These are phyloP conservation scores for Aspergillus olivimuriae DNA, from an alignment of 495 filamentous ascomycete species.

Conservation along the genomic window DNA sequence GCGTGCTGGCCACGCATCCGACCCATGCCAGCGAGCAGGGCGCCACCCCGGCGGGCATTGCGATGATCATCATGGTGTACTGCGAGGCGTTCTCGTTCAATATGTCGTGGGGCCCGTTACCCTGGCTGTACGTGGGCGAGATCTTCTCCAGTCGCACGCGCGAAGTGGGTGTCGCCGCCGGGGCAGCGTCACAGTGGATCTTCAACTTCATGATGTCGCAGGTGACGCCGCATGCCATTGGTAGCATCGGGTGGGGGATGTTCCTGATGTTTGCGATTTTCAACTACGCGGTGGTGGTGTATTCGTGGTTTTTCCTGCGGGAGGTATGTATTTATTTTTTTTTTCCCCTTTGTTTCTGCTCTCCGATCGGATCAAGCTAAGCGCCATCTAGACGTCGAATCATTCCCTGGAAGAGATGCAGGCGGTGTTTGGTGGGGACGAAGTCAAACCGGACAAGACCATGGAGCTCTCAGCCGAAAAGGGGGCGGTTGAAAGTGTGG, in stretches of 20 bases:
- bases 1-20: conserved; percentile 38
- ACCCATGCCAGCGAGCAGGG: conserved; percentile 22
- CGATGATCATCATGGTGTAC: conserved; percentile 46
- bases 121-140: conserved; percentile 42
- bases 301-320: conserved; percentile 18
- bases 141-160: conserved; percentile 49
- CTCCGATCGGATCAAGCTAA: background rate
- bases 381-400: conserved; percentile 17
- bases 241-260: conserved; percentile 44
- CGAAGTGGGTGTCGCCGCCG: conserved; percentile 39
- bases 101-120: conserved; percentile 31
- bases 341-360: background rate
- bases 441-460: background rate
- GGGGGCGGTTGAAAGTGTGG: conserved; percentile 1
- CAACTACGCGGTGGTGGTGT: conserved; percentile 33
- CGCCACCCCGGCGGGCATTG: conserved; percentile 34
- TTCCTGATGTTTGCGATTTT: conserved; percentile 55
- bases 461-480: conserved; percentile 3
- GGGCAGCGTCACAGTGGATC: conserved; percentile 47
- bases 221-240: conserved; percentile 45
- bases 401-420: conserved; percentile 35
- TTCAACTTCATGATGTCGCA: conserved; percentile 52
- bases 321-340: conserved; percentile 23
- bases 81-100: conserved; percentile 41
- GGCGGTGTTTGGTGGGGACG: conserved; percentile 23